Base-by-base conservation (phyloP, 2,329 filamentous ascomycete genomes). In the Aureobasidium melanogenum region DNA sequence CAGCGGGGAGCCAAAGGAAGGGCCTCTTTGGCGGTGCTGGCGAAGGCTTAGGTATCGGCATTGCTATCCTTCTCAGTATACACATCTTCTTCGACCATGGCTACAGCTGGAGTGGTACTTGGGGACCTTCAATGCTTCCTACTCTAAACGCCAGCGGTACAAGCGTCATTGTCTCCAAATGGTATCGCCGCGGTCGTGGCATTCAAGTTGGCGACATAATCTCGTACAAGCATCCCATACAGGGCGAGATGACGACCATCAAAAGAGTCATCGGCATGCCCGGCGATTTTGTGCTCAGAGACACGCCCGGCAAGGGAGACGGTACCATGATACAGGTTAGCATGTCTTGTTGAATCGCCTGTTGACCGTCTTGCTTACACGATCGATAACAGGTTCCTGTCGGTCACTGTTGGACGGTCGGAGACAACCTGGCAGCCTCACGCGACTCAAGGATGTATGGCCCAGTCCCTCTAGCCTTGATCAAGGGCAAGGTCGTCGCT, bases 391-490 rank as follows among this genome's bases (percentile, higher is more conserved):
- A 95, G 89, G 85, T 99, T 17, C 94, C 94, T 0, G 80, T 88
- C 70, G 94, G 94, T 1, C 94, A 99, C 78, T 95, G 91, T 69
- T 97, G 91, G 84, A 78, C 97, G 7, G 84, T 86, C 2, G 94
- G 94, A 2, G 94, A 99, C 74, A 97, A 97, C 73, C 71, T 96
- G 64, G 80, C 84, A 3, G 88, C 84, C 69, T 97, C 91, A 26
- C 80, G 90, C 65, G 94, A 99, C 77, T 97, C 91, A 46, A 85
- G 94, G 64, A 79, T 86, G 43, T 96, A 88, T 76, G 94, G 94
- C 0, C 91, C 94, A 0, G 72, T 99, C 30, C 94, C 94, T 0
- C 77, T 99, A 70, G 93, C 84, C 1, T 77, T 99, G 65, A 83
- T 99, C 47, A 86, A 82, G 68, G 91, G 91, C 50, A 97, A 96